Evolutionary conservation across 306 rosid genomes (phyloP), one percentile per base, ranked within the genome.

Genomic region (Pachyrhizus erosus): DNA sequence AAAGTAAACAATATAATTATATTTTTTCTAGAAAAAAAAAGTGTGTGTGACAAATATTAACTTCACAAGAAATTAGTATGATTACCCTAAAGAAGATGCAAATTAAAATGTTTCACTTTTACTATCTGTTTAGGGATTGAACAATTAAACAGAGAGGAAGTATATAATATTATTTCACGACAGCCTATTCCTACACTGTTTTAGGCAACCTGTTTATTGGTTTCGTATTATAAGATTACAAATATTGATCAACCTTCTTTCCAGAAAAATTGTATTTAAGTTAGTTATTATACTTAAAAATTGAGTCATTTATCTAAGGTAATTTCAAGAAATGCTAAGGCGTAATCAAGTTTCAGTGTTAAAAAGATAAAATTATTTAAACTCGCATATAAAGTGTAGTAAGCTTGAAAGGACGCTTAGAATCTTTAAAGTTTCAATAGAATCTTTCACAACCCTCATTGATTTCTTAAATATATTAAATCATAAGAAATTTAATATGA

Each of bases 361-460:
- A 11, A 13, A 45, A 1, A 45, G 4, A 45, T 45, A 11, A 10
- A 13, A 45, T 45, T 45, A 45, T 45, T 45, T 45, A 11, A 45
- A 51, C 3, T 51, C n/a, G n/a, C 9, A n/a, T 33, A 5, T 49
- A 5, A 26, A n/a, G n/a, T n/a, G n/a, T n/a, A n/a, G n/a, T 48
- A 57, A 29, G 8, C 72, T 73, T 51, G 48, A 29, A 65, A 73
- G 27, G 67, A 49, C 8, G 39, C 75, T 21, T 34, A 54, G 67
- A 37, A 20, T 74, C 21, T 58, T 58, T 0, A 31, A 49, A 49
- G 24, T 8, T 46, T 34, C 11, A 55, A 57, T 21, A 5, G 20
- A 55, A 40, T 54, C 52, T 55, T 55, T 23, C 0, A 20, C 24
- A 2, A n/a, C 24, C 26, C 29, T 8, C 29, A 20, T 15, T 49